Percentiles rank a stretch among this genome's conserved stretches.
Conservation (phyloP, 2,329 filamentous ascomycete species). For the Verticillium klebahnii region DNA sequence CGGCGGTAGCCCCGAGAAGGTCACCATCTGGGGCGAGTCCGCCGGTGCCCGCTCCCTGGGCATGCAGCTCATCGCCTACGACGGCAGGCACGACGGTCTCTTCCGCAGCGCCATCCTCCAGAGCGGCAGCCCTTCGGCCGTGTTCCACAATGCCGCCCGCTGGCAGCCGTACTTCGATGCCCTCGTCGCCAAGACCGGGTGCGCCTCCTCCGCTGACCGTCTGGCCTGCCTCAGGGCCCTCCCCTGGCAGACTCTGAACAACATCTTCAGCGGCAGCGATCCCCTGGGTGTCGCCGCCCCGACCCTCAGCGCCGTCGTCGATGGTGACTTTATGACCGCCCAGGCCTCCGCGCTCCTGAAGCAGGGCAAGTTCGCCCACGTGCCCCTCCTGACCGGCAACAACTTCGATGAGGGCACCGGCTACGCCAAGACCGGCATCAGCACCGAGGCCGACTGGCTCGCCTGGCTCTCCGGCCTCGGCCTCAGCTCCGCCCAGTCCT, state of each 20-base stretch:
- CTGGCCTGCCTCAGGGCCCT: conserved; percentile 26
- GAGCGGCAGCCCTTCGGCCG: conserved; percentile 33
- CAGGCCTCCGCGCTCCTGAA: conserved; percentile 46
- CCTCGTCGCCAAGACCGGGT: conserved; percentile 9
- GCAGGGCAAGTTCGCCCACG: conserved; percentile 55
- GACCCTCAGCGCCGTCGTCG: conserved; percentile 20
- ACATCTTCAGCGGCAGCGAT: conserved; percentile 20
- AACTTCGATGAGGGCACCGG: conserved; percentile 61
- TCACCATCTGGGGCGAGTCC: conserved; percentile 50
- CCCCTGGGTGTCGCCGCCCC: conserved; percentile 14
- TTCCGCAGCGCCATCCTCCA: conserved; percentile 49
- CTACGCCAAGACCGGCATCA: conserved; percentile 49
- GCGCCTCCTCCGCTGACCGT: conserved; percentile 12
- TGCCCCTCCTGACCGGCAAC: conserved; percentile 58
- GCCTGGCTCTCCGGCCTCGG: conserved; percentile 25
- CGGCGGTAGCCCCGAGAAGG: conserved; percentile 39
- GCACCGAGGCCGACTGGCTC: conserved; percentile 49
- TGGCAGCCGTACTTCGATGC: conserved; percentile 15
- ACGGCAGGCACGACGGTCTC: conserved; percentile 46
- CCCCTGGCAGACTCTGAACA: conserved; percentile 22
- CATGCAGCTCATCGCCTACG: conserved; percentile 46
- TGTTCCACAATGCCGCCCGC: conserved; percentile 11
- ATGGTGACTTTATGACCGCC: conserved; percentile 35
- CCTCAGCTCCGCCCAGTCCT: conserved; percentile 20
- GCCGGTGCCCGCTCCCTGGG: conserved; percentile 47